Conservation (phyloP, 2,329 filamentous ascomycete species). For the Venturia asperata region DNA sequence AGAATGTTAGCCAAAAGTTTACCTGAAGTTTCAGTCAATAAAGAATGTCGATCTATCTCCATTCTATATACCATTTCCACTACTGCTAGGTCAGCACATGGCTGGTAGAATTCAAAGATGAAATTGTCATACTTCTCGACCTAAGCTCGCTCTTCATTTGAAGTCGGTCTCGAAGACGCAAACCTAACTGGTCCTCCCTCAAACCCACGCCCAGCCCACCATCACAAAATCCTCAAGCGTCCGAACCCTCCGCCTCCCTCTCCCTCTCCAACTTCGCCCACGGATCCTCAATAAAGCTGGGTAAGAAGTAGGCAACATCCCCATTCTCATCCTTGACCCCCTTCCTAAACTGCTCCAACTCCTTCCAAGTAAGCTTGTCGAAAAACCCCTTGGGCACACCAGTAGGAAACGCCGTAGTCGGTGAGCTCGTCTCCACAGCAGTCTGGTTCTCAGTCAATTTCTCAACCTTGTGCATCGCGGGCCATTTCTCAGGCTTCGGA, state of each 20-base stretch:
- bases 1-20: too few species aligned
- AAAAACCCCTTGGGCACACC: neutral
- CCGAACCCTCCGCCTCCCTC: conserved; percentile 8
- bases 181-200: neutral
- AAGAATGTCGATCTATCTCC: neutral
- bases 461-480: neutral
- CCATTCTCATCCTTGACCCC: conserved; percentile 45
- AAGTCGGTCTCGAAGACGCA: neutral
- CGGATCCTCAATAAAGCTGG: conserved; percentile 63
- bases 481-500: neutral
- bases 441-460: conserved; percentile 5
- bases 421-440: neutral
- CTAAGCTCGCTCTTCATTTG: neutral
- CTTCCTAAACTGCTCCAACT: conserved; percentile 33
- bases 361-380: conserved; percentile 21
- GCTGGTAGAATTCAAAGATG: neutral
- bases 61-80: neutral
- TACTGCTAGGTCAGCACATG: neutral
- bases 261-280: conserved; percentile 43
- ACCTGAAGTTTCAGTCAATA: too few species aligned
- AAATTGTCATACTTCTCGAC: neutral
- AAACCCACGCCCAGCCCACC: neutral
- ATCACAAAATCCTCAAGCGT: neutral
- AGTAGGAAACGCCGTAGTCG: conserved; percentile 13
- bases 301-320: conserved; percentile 63